A percentile compares a stretch with the other conserved stretches of the same genome.
These are phyloP conservation scores for Papiliotrema fonsecae DNA, from an alignment of 1,284 basidiomycete genomes.

Conservation along the genomic window DNA sequence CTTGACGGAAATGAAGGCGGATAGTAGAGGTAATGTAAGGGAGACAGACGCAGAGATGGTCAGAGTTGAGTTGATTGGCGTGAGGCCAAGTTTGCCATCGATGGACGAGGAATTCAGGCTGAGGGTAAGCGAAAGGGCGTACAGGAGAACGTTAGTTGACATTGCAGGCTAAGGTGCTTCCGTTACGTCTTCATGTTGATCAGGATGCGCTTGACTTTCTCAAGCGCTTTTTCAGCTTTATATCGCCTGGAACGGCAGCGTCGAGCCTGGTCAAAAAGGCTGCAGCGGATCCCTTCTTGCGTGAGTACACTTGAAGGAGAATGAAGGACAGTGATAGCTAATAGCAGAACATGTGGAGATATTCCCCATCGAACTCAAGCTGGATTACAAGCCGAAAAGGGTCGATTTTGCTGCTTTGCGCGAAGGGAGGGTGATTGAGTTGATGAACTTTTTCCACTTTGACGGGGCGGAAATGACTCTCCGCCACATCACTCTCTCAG, in stretches of 20 bases:
- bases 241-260: conserved; percentile 55
- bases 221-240: conserved; percentile 92
- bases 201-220: conserved; percentile 98
- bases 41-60: conserved; percentile 92
- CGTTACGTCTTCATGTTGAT: conserved; percentile 88
- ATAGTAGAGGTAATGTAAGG: conserved; percentile 75
- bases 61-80: conserved; percentile 69
- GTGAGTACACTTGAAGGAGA: conserved; percentile 24
- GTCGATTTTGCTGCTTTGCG: conserved; percentile 90
- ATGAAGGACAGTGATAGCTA: not conserved
- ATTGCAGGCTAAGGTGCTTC: conserved; percentile 78
- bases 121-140: conserved; percentile 56
- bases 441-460: conserved; percentile 99
- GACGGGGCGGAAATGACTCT: conserved; percentile 98
- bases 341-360: conserved; percentile 45
- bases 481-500: conserved; percentile 82
- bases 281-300: conserved; percentile 48
- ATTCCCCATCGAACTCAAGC: conserved; percentile 72
- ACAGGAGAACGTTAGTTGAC: not conserved
- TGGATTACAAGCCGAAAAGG: conserved; percentile 97
- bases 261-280: conserved; percentile 25
- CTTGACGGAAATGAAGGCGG: conserved; percentile 73
- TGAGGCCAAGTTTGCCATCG: conserved; percentile 59
- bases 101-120: conserved; percentile 73
- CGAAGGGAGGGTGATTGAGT: conserved; percentile 86